Evolutionary conservation across 129 eudicot genomes (phyloP), one percentile per base, ranked within the genome.

Genomic region (Sambucus nigra): DNA sequence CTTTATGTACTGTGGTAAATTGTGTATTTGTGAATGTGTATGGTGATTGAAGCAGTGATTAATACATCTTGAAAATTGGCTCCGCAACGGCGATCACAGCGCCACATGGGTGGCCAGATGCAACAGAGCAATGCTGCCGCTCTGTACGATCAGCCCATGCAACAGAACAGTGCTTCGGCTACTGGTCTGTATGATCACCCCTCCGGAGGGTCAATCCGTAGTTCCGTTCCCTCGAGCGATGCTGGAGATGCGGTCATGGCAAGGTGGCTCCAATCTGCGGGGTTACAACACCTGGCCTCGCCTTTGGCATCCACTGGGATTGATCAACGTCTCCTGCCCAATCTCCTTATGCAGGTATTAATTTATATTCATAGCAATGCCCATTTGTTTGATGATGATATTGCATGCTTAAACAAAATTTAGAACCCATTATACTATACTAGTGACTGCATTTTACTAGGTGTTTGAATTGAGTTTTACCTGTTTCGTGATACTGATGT

Each of bases 101-200:
- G 95, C 98, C 98, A 76, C 89, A 83, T 79, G 86, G 95, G 94
- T 77, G 98, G 98, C 87, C 98, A 91, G 94, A 82, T 82, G 98
- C 95, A 82, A 73, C 98, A 86, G 98, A 80, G 89, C 77, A 79
- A 73, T 69, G 74, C 88, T 39, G 80, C 87, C 35, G 94, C 95
- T 53, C 94, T 73, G 81, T 91, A n/a, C n/a, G n/a, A n/a, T n/a
- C n/a, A n/a, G n/a, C n/a, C n/a, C n/a, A n/a, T n/a, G n/a, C n/a
- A n/a, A n/a, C n/a, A n/a, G n/a, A n/a, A n/a, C n/a, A n/a, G n/a
- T n/a, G n/a, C n/a, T n/a, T n/a, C n/a, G n/a, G n/a, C n/a, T n/a
- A n/a, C n/a, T n/a, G n/a, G 94, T 72, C 83, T 91, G 94, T 91
- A 91, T 66, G 98, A 91, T 65, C 94, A 82, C n/a, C n/a, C n/a